Evolutionary conservation across 2,329 filamentous ascomycete genomes (phyloP).

Genomic region (Coleophoma crateriformis): DNA sequence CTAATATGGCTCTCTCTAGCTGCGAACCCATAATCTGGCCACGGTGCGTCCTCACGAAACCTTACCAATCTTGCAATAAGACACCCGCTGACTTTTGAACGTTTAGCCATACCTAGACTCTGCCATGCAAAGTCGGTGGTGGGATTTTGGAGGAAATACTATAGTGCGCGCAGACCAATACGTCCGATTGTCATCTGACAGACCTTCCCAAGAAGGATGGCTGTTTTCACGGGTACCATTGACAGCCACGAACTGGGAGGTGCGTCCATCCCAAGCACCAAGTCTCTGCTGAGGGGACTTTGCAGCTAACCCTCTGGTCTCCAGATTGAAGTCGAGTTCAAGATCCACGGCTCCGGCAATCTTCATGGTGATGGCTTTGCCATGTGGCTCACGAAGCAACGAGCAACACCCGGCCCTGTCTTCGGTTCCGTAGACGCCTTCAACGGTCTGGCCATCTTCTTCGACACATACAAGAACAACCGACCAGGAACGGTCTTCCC

Average conservation of each 20-base stretch:
- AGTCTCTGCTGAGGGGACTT: not conserved
- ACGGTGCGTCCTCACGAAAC: slow-evolving; percentile 51
- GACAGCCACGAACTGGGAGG: slow-evolving; percentile 97
- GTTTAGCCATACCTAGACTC: slow-evolving; percentile 89
- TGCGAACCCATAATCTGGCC: slow-evolving; percentile 80
- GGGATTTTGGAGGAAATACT: slow-evolving; percentile 95
- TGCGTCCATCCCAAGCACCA: slow-evolving; percentile 19
- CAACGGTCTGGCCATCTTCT: slow-evolving; percentile 84
- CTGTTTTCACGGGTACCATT: slow-evolving; percentile 90
- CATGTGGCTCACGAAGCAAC: slow-evolving; percentile 96
- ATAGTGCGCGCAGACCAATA: slow-evolving; percentile 71
- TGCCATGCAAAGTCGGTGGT: slow-evolving; percentile 98
- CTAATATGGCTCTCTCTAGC: slow-evolving; percentile 37
- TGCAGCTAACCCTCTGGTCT: not conserved
- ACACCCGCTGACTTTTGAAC: slow-evolving; percentile 9
- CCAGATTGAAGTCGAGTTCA: slow-evolving; percentile 87
- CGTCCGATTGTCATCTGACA: slow-evolving; percentile 81
- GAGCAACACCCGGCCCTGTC: slow-evolving; percentile 72
- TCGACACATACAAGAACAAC: slow-evolving; percentile 99
- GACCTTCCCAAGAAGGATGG: slow-evolving; percentile 87
- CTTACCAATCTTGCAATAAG: not conserved
- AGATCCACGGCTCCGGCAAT: slow-evolving; percentile 81
- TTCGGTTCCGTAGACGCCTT: slow-evolving; percentile 87
- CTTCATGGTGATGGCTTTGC: slow-evolving; percentile 96
- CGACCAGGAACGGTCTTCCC: slow-evolving; percentile 92